Evolutionary conservation across 1,139 yeast species (phyloP).

Genomic region (Casaregolazyma suthepensis): DNA sequence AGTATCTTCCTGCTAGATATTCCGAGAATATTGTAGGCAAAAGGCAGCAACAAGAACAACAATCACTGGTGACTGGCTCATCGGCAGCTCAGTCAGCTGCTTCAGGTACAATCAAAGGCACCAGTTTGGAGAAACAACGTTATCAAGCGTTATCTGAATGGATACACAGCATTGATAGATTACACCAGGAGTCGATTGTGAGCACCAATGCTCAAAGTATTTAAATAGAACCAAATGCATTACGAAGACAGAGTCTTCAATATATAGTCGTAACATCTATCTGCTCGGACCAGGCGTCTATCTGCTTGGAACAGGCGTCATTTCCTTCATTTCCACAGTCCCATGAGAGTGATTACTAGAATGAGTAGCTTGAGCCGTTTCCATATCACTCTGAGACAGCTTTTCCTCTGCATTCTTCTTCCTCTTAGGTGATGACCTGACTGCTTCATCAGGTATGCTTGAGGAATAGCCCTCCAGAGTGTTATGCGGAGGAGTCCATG

Average conservation of each 20-base stretch:
- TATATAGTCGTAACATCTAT: not conserved
- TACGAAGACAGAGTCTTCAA: not conserved
- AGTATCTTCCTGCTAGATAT: conserved; percentile 15
- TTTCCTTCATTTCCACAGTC: not conserved
- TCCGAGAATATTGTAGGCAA: conserved; percentile 14
- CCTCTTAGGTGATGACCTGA: not conserved
- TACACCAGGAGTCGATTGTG: conserved; percentile 1
- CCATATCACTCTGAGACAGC: not conserved
- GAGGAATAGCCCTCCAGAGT: conserved; percentile 11
- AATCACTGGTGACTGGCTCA: conserved; percentile 13
- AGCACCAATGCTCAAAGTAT: not conserved
- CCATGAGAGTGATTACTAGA: not conserved
- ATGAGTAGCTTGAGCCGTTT: not conserved
- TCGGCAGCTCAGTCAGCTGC: conserved; percentile 7
- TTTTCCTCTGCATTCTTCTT: not conserved
- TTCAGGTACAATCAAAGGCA: not conserved
- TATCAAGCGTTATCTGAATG: conserved; percentile 5
- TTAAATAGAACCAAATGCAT: not conserved
- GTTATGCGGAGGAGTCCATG: conserved; percentile 43
- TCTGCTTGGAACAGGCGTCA: not conserved
- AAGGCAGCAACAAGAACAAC: conserved; percentile 16
- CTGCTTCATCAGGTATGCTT: not conserved
- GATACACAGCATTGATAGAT: conserved; percentile 1
- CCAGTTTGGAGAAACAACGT: conserved; percentile 2
- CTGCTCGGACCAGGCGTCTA: not conserved